These are phyloP conservation scores for Orbilia ellipsospora DNA, from an alignment of 2,329 filamentous ascomycete genomes.

Conservation along the genomic window DNA sequence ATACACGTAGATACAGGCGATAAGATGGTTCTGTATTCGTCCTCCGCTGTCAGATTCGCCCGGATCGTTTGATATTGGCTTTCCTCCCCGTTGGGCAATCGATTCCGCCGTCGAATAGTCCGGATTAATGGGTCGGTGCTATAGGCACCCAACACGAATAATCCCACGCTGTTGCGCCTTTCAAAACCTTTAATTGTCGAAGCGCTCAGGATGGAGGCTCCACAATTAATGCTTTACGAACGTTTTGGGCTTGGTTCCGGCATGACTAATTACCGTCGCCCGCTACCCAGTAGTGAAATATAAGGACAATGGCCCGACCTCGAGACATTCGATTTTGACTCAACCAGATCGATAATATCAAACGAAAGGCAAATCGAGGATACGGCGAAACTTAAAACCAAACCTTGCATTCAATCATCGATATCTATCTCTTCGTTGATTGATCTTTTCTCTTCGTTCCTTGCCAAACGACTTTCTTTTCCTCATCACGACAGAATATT, in stretches of 20 bases:
- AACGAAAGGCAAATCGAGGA: conserved; percentile 17
- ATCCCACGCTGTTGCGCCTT: conserved; percentile 43
- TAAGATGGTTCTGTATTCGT: background rate
- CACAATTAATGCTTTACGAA: conserved; percentile 15
- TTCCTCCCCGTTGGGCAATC: conserved; percentile 16
- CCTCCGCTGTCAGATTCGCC: conserved; percentile 27
- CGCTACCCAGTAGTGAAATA: conserved; percentile 15
- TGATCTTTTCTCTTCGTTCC: background rate
- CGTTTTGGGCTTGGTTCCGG: conserved; percentile 18
- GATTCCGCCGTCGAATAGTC: background rate
- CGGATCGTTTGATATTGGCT: conserved; percentile 1
- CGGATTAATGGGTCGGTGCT: background rate
- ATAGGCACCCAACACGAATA: conserved; percentile 25
- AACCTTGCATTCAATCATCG: background rate
- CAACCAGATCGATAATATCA: background rate
- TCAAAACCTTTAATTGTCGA: conserved; percentile 15
- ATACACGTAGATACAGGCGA: background rate
- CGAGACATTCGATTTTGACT: conserved; percentile 6
- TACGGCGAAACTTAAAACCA: background rate
- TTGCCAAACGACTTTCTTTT: background rate
- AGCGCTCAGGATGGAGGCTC: conserved; percentile 16
- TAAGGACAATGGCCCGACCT: conserved; percentile 19
- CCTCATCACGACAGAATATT: background rate
- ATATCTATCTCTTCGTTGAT: background rate
- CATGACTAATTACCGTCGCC: conserved; percentile 30